A percentile compares a stretch with the other conserved stretches of the same genome.
These are phyloP conservation scores for Fraxinus paxiana DNA, from an alignment of 305 asterid genomes.

Conservation along the genomic window DNA sequence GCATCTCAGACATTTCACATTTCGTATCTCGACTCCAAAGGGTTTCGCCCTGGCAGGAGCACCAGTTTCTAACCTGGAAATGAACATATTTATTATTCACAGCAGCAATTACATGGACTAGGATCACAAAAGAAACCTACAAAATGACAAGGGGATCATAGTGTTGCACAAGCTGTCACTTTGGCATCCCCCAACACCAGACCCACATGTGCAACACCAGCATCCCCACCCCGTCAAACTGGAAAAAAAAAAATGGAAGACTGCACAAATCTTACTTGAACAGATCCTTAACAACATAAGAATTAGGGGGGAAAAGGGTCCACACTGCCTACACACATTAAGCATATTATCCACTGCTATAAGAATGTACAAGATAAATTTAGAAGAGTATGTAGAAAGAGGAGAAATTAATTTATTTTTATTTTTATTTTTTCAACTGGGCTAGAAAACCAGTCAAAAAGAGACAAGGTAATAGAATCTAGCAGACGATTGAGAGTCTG, in stretches of 20 bases:
- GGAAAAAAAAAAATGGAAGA: neutral
- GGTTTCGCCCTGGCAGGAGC: constrained; percentile 82
- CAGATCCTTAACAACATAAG: neutral
- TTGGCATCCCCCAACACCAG: neutral
- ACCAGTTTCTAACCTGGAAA: constrained; percentile 88
- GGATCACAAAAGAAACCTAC: neutral
- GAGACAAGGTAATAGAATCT: neutral
- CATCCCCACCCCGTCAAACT: neutral
- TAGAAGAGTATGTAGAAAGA: neutral
- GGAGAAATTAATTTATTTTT: no score
- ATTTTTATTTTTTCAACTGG: neutral
- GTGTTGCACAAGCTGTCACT: neutral
- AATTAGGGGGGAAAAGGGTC: neutral
- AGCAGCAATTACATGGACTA: neutral
- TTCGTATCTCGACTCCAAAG: constrained; percentile 93
- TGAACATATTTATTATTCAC: neutral
- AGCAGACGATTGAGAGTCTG: neutral
- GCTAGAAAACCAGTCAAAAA: neutral
- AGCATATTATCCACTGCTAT: neutral
- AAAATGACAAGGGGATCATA: neutral
- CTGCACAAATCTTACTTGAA: neutral
- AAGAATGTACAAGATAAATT: neutral
- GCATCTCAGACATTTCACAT: constrained; percentile 94
- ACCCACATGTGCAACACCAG: neutral
- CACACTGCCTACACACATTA: neutral